Evolutionary conservation across 2,329 filamentous ascomycete species (phyloP), one percentile per base, ranked within the genome.

Genomic region (Sporothrix pallida): DNA sequence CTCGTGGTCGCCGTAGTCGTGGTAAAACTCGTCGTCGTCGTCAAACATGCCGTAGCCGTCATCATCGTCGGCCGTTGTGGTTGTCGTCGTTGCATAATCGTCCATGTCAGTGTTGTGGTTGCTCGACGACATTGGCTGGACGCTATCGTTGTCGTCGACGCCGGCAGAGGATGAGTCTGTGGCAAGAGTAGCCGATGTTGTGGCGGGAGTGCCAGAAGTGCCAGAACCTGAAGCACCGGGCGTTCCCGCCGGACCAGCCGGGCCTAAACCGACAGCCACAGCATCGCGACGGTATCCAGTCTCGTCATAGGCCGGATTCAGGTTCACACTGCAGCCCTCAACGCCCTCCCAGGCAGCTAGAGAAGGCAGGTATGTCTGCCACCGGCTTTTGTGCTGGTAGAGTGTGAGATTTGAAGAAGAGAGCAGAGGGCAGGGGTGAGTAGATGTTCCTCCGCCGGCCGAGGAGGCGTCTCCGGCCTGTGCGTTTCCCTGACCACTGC

Each of bases 341-440:
- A 75, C 70, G 37, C 72, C 72, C n/a, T 74, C 69, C 74, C 72
- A 74, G 17, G 74, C 65, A 9, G 72, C 72, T 56, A 75, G 70
- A 3, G 70, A 60, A n/a, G 74, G 72, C 20, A 74, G 65, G 58
- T 75, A 75, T 6, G 74, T 74, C 72, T 72, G 60, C 74, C 74
- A 75, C 7, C 63, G 70, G 56, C 72, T 71, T 67, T 74, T 75
- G 72, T 75, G 74, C 70, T 75, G 72, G 63, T 70, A 75, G 26
- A 75, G 74, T 13, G 50, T 58, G 26, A 75, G 72, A 26, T 70
- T 72, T 12, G 74, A 74, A 9, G 69, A 67, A n/a, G 65, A 8
- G 3, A 54, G 4, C 17, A 54, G 54, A 13, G 15, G 31, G 20
- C 23, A 42, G 17, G 46, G 52, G 26, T 52, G 62, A 44, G 20